Percentiles rank a stretch among this genome's conserved stretches.
These are phyloP conservation scores for Pyricularia grisea DNA, from an alignment of 2,329 filamentous ascomycete species.

Conservation along the genomic window DNA sequence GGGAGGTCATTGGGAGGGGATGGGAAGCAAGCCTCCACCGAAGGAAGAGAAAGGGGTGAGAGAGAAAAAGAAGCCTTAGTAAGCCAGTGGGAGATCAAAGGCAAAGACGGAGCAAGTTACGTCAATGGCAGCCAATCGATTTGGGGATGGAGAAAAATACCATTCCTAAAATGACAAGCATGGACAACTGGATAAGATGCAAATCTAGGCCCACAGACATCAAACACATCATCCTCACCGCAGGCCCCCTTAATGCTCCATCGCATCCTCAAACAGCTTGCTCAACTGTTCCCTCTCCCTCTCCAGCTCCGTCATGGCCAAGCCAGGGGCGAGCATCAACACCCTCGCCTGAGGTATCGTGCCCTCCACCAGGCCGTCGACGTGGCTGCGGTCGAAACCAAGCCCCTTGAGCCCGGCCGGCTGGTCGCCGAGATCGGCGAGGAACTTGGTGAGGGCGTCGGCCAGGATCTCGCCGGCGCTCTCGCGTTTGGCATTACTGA, in stretches of 20 bases:
- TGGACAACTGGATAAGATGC: too few relatives aligned
- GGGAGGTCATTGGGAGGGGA: too few relatives aligned
- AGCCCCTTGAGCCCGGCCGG: conserved; percentile 75
- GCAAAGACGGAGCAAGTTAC: too few relatives aligned
- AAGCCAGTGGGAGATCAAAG: too few relatives aligned
- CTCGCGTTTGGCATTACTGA: conserved; percentile 78
- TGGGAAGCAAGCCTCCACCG: too few relatives aligned
- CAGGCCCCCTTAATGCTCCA: conserved; percentile 25
- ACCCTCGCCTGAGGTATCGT: conserved; percentile 89
- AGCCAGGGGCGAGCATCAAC: conserved; percentile 77
- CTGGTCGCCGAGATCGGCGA: conserved; percentile 80
- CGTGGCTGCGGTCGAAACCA: conserved; percentile 66
- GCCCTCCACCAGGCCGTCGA: conserved; percentile 82
- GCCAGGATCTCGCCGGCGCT: conserved; percentile 81
- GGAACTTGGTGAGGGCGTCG: conserved; percentile 73
- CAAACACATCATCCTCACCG: neutral
- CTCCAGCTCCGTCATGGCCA: conserved; percentile 56
- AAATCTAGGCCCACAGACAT: too few relatives aligned
- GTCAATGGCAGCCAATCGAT: too few relatives aligned
- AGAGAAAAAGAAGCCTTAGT: too few relatives aligned
- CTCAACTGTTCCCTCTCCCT: conserved; percentile 64
- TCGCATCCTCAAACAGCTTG: conserved; percentile 54
- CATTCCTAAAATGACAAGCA: too few relatives aligned
- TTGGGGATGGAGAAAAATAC: too few relatives aligned
- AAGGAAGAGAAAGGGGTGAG: too few relatives aligned